Base-by-base conservation (phyloP, 1,139 yeast species). In the Pneumocystis murina region DNA sequence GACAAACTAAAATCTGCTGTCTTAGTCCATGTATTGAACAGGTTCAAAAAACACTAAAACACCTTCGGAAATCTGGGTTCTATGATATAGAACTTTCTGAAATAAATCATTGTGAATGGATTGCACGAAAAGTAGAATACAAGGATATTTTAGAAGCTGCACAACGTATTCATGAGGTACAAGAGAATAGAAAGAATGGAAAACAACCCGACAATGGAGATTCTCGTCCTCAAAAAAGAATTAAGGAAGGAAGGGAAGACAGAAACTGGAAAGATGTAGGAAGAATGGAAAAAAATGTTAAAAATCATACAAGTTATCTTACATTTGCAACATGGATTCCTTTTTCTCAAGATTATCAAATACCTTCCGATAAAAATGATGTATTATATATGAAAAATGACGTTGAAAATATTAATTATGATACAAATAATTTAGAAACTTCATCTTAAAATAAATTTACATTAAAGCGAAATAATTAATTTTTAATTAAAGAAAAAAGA, bases 1-100 rank as follows among this genome's bases (percentile, higher is more conserved):
- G 79, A 65, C 77, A 79, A 59, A 86, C 84, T 14, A 84, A 86
- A 1, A 80, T 92, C 63, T 92, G 98, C 75, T 92, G 97, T 74
- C 92, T 92, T 73, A 87, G 96, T 43, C 99, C 99, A 10, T 94
- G 99, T 75, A 88, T 94, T 63, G 99, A 94, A 75, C 99, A 94
- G 76, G 98, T 94, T 2, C 85, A 85, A 65, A 84, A 87, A 70
- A 87, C 97, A 0, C 84, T 92, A 14, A 85, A 82, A 68, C 85
- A 87, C 0, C 77, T 94, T 66, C 84, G 85, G 68, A 80, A 78
- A 43, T 75, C 84, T 62, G 96, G 95, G 0, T 94, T 97, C 96
- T 80, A 82, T n/a, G 81, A 83, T 57, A 84, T 94, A 41, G 96
- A 94, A 73, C 87, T 90, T 91, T 95, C 91, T 6, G 98, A 92